Base-by-base conservation (phyloP, 1,139 yeast species). In the Pichia sp. region DNA sequence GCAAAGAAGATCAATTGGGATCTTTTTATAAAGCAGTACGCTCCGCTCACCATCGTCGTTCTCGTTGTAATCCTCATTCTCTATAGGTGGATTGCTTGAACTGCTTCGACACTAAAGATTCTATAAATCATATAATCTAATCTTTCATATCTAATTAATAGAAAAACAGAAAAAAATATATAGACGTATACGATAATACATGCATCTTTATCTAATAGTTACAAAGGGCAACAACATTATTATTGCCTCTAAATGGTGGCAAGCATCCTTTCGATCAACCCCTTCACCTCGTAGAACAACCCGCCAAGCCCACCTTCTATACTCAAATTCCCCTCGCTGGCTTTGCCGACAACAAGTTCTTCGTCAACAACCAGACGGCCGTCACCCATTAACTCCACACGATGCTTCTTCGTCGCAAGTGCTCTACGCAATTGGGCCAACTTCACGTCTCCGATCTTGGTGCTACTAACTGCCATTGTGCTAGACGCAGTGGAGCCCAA, bases 1-100 rank as follows among this genome's bases (percentile, higher is more conserved):
- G 99, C 99, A 0, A 89, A 87, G 64, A 83, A 88, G 67, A 92
- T 95, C 68, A 93, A 93, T 69, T 79, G 93, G 62, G 97, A 95
- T 66, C 87, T 97, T 11, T 72, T 93, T 72, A 75, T 93, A 57
- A 81, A 90, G 64, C 96, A 93, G 71, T 93, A 93, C 68, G 87
- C 90, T 4, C 97, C 98, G 1, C 77, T 92, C 46, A 87, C 80
- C 15, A 87, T 92, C 4, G 77, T 85, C 26, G 84, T 85, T 1
- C 74, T 93, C 51, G 71, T 93, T 51, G 75, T 90, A 60, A 83
- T 93, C 45, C 87, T 93, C 64, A 70, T 93, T 55, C 72, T 93
- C 49, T 93, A 95, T 87, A 92, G 90, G 80, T 76, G 87, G 70
- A 82, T 89, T 65, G 72, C 88, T 32, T 66, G 53, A 59, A 8